These are phyloP conservation scores for Chrysanthemum lavandulifolium DNA, from an alignment of 129 eudicot genomes.

Conservation along the genomic window DNA sequence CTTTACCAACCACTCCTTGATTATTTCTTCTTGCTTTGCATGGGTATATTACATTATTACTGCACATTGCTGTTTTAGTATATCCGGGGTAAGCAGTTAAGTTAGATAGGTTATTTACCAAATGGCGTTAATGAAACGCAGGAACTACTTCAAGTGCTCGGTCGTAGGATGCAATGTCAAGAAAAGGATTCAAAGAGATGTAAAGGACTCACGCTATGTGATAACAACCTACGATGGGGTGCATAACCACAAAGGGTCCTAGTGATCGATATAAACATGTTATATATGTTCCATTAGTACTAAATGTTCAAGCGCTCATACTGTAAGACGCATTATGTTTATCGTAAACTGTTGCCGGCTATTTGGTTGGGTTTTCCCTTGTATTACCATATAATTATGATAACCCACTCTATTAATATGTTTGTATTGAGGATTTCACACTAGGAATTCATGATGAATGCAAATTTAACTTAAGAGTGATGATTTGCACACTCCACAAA, in stretches of 20 bases:
- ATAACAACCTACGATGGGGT: slow-evolving; percentile 37
- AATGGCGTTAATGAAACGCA: slow-evolving; percentile 16
- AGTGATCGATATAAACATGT: neutral
- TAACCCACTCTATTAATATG: too few relatives aligned
- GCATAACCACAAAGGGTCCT: slow-evolving; percentile 36
- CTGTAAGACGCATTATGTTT: neutral
- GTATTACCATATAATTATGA: too few relatives aligned
- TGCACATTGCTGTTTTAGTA: too few relatives aligned
- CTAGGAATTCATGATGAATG: too few relatives aligned
- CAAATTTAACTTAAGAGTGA: too few relatives aligned
- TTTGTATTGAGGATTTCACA: too few relatives aligned
- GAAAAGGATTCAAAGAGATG: slow-evolving; percentile 46
- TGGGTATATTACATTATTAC: too few relatives aligned
- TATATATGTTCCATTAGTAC: neutral
- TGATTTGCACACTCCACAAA: too few relatives aligned
- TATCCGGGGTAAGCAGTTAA: too few relatives aligned
- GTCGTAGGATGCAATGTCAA: slow-evolving; percentile 39
- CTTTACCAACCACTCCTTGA: too few relatives aligned
- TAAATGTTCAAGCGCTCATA: neutral
- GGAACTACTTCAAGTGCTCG: slow-evolving; percentile 53
- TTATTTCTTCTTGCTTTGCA: too few relatives aligned
- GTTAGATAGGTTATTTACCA: neutral
- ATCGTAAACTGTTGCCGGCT: neutral
- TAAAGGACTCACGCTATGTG: slow-evolving; percentile 37
- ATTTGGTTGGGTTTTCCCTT: neutral